Evolutionary conservation across 768 basidiomycete species (phyloP).

Genomic region (Trichaptum fuscoviolaceum): DNA sequence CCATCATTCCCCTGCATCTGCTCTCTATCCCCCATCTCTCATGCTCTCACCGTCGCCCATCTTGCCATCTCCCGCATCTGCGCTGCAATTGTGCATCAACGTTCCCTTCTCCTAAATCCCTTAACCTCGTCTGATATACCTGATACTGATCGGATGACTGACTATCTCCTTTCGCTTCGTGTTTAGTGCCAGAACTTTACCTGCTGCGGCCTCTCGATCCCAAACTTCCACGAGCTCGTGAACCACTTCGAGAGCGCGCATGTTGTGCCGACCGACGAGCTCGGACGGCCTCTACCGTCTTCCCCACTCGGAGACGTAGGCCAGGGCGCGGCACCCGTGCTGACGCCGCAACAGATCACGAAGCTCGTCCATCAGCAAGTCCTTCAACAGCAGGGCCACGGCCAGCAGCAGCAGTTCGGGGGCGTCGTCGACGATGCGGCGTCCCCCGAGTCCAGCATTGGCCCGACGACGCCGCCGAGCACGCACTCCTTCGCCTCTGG

Average conservation of each 20-base stretch:
- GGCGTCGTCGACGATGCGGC: background rate
- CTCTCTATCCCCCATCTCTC: background rate
- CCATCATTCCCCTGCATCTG: background rate
- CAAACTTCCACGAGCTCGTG: conserved; percentile 45
- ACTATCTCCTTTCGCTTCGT: background rate
- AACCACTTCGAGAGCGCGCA: conserved; percentile 46
- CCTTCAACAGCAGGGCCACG: background rate
- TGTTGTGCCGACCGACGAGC: conserved; percentile 26
- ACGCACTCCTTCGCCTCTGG: background rate
- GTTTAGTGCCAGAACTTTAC: conserved; percentile 38
- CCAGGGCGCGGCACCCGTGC: conserved; percentile 10
- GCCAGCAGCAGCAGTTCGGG: background rate
- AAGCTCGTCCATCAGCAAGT: conserved; percentile 16
- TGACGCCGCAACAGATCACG: conserved; percentile 12
- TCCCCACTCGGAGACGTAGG: conserved; percentile 4
- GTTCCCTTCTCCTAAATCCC: background rate
- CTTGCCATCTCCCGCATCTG: background rate
- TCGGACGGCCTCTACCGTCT: conserved; percentile 31
- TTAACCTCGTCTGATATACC: background rate
- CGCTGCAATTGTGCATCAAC: background rate
- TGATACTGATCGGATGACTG: background rate
- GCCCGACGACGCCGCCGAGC: background rate
- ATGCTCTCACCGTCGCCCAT: background rate
- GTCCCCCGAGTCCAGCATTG: background rate
- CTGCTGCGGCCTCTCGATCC: conserved; percentile 41